Base-by-base conservation (phyloP, 305 asterid genomes). In the Fraxinus albicans region DNA sequence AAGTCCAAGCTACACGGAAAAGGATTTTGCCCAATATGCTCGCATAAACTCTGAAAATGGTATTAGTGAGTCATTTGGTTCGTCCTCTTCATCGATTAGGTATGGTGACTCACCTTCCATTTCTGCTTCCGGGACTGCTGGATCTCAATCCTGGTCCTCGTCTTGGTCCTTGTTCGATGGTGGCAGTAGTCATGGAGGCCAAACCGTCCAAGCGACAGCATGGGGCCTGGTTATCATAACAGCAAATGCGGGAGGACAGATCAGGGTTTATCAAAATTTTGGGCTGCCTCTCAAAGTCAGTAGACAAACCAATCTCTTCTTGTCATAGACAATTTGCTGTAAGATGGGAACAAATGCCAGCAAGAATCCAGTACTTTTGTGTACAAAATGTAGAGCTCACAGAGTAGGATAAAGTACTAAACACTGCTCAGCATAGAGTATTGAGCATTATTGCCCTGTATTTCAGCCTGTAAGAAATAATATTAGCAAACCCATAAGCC, bases 181-280 rank as follows among this genome's bases (percentile, higher is more conserved):
- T 29, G 83, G 86, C 25, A 80, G 40, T 34, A 78, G 85, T 83
- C 82, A 88, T 25, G 95, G 93, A 44, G 87, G 84, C 72, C 87
- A 87, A 19, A 88, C 93, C 8, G 83, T 91, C 29, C 95, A 91
- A 83, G 98, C 98, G 38, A 93, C 98, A 10, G 98, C 99, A 9
- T 96, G 99, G 98, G 99, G 98, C 1, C 36, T 88, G 88, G 98
- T 91, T 65, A 92, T 96, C 72, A 91, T 95, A 42, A 87, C 98
- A 65, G 98, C 98, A 36, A 91, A 94, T 86, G 42, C 90, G 44
- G 95, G 92, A 33, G 99, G 99, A 77, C 96, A 96, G 73, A 92
- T 96, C 40, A 88, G 92, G 80, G 97, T 96, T 3, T 93, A 90
- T 79, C 99, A 96, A 82, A 96, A 96, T 87, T 92, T 96, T 55